A percentile compares a stretch with the other conserved stretches of the same genome.
Evolutionary conservation across 2,329 filamentous ascomycete genomes (phyloP).

Genomic region (Lasiodiplodia sp.): DNA sequence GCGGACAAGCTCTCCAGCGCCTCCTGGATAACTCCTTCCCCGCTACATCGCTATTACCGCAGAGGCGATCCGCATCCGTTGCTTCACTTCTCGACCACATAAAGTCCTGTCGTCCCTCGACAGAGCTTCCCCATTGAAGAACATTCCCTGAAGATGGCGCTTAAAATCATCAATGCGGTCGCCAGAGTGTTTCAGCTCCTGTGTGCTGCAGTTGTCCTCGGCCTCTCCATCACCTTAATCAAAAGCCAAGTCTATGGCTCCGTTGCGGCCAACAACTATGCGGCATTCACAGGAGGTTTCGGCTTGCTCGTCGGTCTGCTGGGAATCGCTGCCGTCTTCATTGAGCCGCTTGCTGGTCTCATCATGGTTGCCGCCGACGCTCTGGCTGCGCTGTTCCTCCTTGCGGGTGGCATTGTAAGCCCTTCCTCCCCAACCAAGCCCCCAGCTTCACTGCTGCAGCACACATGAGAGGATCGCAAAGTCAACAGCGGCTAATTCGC

Average conservation of each 20-base stretch:
- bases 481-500: background rate
- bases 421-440: background rate
- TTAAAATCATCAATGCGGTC: slow-evolving; percentile 11
- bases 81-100: too few species aligned
- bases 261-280: slow-evolving; percentile 34
- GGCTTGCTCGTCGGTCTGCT: slow-evolving; percentile 34
- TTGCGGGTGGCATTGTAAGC: slow-evolving; percentile 39
- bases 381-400: slow-evolving; percentile 34
- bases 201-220: slow-evolving; percentile 39
- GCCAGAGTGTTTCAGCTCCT: slow-evolving; percentile 32
- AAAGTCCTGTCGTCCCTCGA: too few species aligned
- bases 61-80: too few species aligned
- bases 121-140: background rate
- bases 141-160: background rate
- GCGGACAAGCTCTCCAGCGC: too few species aligned
- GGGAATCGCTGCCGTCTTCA: slow-evolving; percentile 35
- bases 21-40: too few species aligned
- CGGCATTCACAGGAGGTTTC: slow-evolving; percentile 38
- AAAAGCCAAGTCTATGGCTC: slow-evolving; percentile 35
- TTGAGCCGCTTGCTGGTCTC: slow-evolving; percentile 33
- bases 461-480: background rate
- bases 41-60: too few species aligned
- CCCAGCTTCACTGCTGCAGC: background rate
- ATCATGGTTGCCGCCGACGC: slow-evolving; percentile 36
- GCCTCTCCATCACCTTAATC: slow-evolving; percentile 36